Evolutionary conservation across 2,329 filamentous ascomycete genomes (phyloP).

Genomic region (Monosporascus sp.): DNA sequence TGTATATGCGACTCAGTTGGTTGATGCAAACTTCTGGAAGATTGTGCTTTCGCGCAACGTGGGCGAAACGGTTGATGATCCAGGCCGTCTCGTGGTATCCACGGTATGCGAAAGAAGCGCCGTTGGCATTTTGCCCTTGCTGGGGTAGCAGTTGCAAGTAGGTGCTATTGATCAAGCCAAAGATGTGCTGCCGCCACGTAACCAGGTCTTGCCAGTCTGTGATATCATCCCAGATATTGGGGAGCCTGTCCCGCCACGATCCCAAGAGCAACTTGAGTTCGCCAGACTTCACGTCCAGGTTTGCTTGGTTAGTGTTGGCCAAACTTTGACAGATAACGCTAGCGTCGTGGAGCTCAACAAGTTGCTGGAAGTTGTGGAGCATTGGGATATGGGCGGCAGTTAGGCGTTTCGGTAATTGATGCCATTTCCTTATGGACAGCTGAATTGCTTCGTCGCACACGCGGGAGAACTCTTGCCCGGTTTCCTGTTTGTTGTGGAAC

Average conservation of each 20-base stretch:
- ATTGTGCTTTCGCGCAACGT: slow-evolving; percentile 94
- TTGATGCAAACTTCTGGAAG: slow-evolving; percentile 96
- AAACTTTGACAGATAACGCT: slow-evolving; percentile 94
- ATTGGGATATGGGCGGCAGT: slow-evolving; percentile 94
- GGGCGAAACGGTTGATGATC: slow-evolving; percentile 99
- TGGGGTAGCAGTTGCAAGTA: slow-evolving; percentile 82
- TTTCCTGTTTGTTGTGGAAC: slow-evolving; percentile 83
- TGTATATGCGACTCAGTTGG: slow-evolving; percentile 96
- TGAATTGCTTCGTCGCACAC: slow-evolving; percentile 97
- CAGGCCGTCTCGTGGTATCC: slow-evolving; percentile 98
- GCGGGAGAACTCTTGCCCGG: slow-evolving; percentile 73
- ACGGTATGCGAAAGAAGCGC: slow-evolving; percentile 91
- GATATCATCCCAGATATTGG: slow-evolving; percentile 99
- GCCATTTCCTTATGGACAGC: slow-evolving; percentile 95
- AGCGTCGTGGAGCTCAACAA: slow-evolving; percentile 95
- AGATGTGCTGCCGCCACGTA: slow-evolving; percentile 99
- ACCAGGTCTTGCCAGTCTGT: slow-evolving; percentile 98
- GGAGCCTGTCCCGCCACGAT: slow-evolving; percentile 90
- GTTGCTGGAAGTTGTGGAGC: slow-evolving; percentile 93
- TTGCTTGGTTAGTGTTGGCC: slow-evolving; percentile 72
- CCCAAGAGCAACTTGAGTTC: slow-evolving; percentile 91
- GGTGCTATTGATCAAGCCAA: slow-evolving; percentile 90
- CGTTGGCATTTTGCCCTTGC: slow-evolving; percentile 74
- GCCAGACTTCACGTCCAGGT: slow-evolving; percentile 89
- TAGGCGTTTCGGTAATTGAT: slow-evolving; percentile 88